Evolutionary conservation across 345 rosid genomes (phyloP).

Genomic region (Brassica incana): DNA sequence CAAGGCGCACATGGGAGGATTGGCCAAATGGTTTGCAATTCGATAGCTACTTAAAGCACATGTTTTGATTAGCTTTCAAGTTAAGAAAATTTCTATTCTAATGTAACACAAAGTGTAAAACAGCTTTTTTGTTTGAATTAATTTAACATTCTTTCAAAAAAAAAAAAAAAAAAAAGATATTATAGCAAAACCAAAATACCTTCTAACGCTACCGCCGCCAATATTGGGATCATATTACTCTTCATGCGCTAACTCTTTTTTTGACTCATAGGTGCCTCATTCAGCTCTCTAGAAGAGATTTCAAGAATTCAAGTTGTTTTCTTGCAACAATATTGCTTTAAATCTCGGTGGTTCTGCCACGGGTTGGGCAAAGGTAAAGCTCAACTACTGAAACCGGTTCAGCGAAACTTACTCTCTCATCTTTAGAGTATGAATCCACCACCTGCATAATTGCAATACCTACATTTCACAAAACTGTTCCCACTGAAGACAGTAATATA

Average conservation of each 20-base stretch:
- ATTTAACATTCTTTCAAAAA: too few species aligned
- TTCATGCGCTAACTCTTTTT: background rate
- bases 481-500: background rate
- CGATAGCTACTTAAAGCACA: background rate
- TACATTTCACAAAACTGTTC: background rate
- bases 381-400: conserved; percentile 77
- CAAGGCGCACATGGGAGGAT: background rate
- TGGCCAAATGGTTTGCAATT: background rate
- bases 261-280: background rate
- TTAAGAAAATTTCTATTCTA: background rate
- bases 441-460: conserved; percentile 44
- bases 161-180: too few species aligned
- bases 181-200: too few species aligned
- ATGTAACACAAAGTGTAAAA: too few species aligned
- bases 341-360: conserved; percentile 53
- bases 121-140: too few species aligned
- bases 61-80: background rate
- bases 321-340: conserved; percentile 58
- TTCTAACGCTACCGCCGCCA: too few species aligned
- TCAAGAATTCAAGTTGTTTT: conserved; percentile 57
- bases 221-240: too few species aligned
- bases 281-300: conserved; percentile 38
- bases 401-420: conserved; percentile 71
- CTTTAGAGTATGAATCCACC: conserved; percentile 56
- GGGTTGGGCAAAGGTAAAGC: conserved; percentile 74